Conservation (phyloP, 768 basidiomycete species). For the Tylopilus felleus region DNA sequence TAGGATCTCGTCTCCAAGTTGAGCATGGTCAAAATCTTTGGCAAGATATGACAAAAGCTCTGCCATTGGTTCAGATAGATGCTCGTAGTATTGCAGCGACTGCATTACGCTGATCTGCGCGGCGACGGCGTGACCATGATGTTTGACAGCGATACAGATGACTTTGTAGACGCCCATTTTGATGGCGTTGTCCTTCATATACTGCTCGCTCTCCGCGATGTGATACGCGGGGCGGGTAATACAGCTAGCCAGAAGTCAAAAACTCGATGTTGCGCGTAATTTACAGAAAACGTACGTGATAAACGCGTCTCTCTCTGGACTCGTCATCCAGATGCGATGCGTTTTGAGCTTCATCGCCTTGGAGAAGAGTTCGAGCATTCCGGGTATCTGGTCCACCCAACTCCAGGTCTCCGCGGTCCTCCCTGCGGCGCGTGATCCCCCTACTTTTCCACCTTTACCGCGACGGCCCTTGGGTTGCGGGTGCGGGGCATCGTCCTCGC, state of each 20-base stretch:
- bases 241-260: constrained; percentile 50
- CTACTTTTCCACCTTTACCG: constrained; percentile 59
- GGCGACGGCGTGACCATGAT: constrained; percentile 77
- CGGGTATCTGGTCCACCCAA: constrained; percentile 76
- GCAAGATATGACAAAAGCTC: constrained; percentile 78
- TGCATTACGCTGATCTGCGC: constrained; percentile 92
- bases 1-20: constrained; percentile 88
- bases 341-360: constrained; percentile 63
- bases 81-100: constrained; percentile 89
- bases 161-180: constrained; percentile 79
- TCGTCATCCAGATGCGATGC: constrained; percentile 89
- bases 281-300: constrained; percentile 46
- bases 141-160: constrained; percentile 88
- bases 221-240: constrained; percentile 86
- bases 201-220: constrained; percentile 78
- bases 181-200: constrained; percentile 79
- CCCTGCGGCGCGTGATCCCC: constrained; percentile 36
- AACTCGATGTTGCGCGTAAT: background rate
- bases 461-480: constrained; percentile 49
- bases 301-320: constrained; percentile 81
- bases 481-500: constrained; percentile 43
- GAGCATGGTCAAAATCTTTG: constrained; percentile 83
- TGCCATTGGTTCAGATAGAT: constrained; percentile 91
- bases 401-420: constrained; percentile 55
- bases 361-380: constrained; percentile 64